Evolutionary conservation across 139 green algal genomes (phyloP).

Genomic region (Volvox reticuliferus): DNA sequence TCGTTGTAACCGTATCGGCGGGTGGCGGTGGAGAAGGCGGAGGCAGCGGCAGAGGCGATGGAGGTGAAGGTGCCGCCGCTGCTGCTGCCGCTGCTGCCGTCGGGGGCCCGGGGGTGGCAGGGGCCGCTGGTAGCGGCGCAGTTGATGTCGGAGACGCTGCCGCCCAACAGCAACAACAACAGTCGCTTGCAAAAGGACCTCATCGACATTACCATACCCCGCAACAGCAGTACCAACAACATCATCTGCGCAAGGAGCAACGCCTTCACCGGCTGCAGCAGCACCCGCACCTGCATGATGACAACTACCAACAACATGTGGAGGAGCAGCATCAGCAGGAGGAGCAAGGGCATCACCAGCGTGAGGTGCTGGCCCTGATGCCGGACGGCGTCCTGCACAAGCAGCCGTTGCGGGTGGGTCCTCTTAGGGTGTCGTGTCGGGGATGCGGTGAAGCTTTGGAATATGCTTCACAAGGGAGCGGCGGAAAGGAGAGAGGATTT

Average conservation of each 20-base stretch:
- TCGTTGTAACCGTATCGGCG: neutral
- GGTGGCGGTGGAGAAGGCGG: neutral
- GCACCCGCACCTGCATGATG: neutral
- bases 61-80: neutral
- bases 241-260: neutral
- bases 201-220: neutral
- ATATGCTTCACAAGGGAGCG: no score
- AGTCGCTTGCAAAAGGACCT: neutral
- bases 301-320: neutral
- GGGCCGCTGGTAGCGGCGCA: neutral
- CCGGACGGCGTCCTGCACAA: slow-evolving; percentile 31
- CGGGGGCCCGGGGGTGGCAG: neutral
- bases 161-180: neutral
- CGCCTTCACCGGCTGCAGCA: neutral
- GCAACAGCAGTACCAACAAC: neutral
- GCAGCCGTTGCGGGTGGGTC: slow-evolving; percentile 14
- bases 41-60: neutral
- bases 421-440: neutral
- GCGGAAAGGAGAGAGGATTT: neutral
- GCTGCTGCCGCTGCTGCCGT: neutral
- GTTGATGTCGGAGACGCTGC: neutral
- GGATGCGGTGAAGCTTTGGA: neutral
- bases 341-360: neutral
- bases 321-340: neutral
- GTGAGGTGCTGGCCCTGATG: neutral